phyloP scores from a whole-genome alignment of 2,329 filamentous ascomycete genomes.

The Xylariomycetidae sp. region DNA sequence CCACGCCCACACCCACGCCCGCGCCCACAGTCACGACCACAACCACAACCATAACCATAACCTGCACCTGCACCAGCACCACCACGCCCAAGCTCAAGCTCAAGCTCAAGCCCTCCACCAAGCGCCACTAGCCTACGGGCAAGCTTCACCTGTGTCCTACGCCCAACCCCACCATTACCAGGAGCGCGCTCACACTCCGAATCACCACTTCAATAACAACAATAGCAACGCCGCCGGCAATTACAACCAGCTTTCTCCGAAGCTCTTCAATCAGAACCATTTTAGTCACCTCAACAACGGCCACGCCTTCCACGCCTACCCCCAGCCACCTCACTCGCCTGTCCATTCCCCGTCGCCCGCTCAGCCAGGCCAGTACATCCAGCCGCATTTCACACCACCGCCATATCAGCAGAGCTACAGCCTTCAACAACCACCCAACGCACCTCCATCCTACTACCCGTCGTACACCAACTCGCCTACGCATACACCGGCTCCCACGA shows the following conservation, averaged over 20 bases:
- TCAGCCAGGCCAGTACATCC: slow-evolving; percentile 15
- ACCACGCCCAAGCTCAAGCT: slow-evolving; percentile 9
- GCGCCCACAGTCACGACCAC: slow-evolving; percentile 22
- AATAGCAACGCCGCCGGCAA: no score
- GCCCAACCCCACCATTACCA: not conserved
- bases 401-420: slow-evolving; percentile 13
- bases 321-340: slow-evolving; percentile 8
- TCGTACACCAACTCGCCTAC: slow-evolving; percentile 18
- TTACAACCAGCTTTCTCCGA: no score
- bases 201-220: no score
- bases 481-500: no score
- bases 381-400: slow-evolving; percentile 15
- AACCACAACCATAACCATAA: slow-evolving; percentile 20
- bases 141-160: no score
- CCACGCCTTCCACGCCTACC: slow-evolving; percentile 13
- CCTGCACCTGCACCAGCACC: slow-evolving; percentile 19
- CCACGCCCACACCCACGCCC: slow-evolving; percentile 24
- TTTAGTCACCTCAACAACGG: slow-evolving; percentile 5
- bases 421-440: slow-evolving; percentile 8
- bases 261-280: no score
- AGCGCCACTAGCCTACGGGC: no score
- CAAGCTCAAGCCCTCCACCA: slow-evolving; percentile 10
- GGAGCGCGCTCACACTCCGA: no score
- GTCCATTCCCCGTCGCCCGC: slow-evolving; percentile 3
- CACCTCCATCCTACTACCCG: slow-evolving; percentile 18